A percentile compares a stretch with the other conserved stretches of the same genome.
phyloP scores from a whole-genome alignment of 768 basidiomycete species.

The Scleroderma citrinum region DNA sequence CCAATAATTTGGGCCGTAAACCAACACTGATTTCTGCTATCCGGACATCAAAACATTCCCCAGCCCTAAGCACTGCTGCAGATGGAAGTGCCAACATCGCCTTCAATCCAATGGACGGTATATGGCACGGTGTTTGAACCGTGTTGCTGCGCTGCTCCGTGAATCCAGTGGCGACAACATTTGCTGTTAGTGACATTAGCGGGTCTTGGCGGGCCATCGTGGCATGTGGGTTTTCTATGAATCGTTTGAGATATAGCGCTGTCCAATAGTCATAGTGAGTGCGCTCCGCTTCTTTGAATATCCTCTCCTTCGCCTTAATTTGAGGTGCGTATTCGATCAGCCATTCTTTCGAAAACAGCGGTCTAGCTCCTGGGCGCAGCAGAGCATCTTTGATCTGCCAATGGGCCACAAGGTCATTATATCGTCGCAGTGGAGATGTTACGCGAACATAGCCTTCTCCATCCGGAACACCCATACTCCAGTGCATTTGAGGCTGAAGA shows the following conservation, averaged over 20 bases:
- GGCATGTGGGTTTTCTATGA: slow-evolving; percentile 23
- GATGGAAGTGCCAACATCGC: slow-evolving; percentile 11
- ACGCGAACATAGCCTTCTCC: slow-evolving; percentile 77
- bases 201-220: slow-evolving; percentile 20
- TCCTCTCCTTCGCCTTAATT: slow-evolving; percentile 32
- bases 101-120: slow-evolving; percentile 21
- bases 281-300: slow-evolving; percentile 24
- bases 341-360: slow-evolving; percentile 42
- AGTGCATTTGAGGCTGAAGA: slow-evolving; percentile 58
- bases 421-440: slow-evolving; percentile 87
- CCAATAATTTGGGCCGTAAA: slow-evolving; percentile 19
- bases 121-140: slow-evolving; percentile 13
- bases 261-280: slow-evolving; percentile 38
- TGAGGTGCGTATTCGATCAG: slow-evolving; percentile 39
- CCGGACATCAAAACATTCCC: slow-evolving; percentile 21
- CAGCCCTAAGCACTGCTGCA: slow-evolving; percentile 14
- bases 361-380: slow-evolving; percentile 31
- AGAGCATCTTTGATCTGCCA: slow-evolving; percentile 91
- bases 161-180: slow-evolving; percentile 10
- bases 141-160: slow-evolving; percentile 3
- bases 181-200: slow-evolving; percentile 22
- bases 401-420: slow-evolving; percentile 72
- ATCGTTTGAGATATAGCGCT: slow-evolving; percentile 33
- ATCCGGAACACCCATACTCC: slow-evolving; percentile 57
- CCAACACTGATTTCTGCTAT: slow-evolving; percentile 27